Base-by-base conservation (phyloP, 1,284 basidiomycete genomes). In the Wallemia ichthyophaga region DNA sequence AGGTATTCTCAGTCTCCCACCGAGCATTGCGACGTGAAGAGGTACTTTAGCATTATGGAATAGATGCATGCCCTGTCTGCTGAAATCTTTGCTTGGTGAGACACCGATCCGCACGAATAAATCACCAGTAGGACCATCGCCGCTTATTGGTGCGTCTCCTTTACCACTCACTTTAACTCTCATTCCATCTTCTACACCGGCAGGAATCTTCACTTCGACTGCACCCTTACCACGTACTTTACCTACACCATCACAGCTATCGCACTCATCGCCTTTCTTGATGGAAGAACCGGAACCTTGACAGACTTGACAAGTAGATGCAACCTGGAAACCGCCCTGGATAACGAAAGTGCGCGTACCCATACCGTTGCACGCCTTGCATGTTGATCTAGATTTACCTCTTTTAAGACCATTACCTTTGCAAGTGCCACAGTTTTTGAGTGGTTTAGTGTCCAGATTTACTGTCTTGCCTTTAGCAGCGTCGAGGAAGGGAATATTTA, bases 151-250 rank as follows among this genome's bases (percentile, higher is more conserved):
- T 28, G 81, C 82, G 71, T 99, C 89, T 31, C 94, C 94, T 56
- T 77, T 77, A 48, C 80, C 79, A 13, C 84, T 78, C 58, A 98
- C 74, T 62, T 85, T 82, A 64, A 99, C 78, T 60, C 81, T 79
- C 85, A 92, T 94, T 26, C 94, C 94, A 69, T 98, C 89, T 70
- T 99, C 94, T 59, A 96, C 83, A 60, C 89, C 88, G 81, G 65
- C 60, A 61, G 64, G 66, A n/a, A 28, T 9, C 23, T 86, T 79
- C 59, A 98, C 81, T 58, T 83, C 77, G 25, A 94, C 78, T 17
- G 78, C 74, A 68, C 83, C 85, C 66, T 79, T 79, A 65, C 77
- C 75, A 68, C 85, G 81, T 54, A 98, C 81, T 65, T 87, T 83
- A 23, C 94, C 94, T 27, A 87, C 75, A 28, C 94, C 94, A 32